These are phyloP conservation scores for Erodium moschatum DNA, from an alignment of 441 rosid species.

Conservation along the genomic window DNA sequence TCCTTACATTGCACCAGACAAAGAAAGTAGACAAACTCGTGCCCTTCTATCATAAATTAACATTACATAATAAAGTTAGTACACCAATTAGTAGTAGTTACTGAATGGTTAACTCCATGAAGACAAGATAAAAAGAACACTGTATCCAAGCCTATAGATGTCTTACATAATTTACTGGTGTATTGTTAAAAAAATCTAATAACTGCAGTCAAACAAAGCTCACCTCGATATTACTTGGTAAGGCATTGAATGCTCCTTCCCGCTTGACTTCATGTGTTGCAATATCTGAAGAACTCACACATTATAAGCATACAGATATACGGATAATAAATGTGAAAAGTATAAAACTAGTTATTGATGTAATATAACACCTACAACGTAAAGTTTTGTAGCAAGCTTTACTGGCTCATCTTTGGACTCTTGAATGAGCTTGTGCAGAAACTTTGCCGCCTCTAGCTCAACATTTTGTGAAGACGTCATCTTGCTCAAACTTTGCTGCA, in stretches of 20 bases:
- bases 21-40: neutral
- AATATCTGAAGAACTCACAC: conserved; percentile 51
- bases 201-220: conserved; percentile 8
- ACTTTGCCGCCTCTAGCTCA: conserved; percentile 99
- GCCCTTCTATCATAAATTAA: conserved; percentile 6
- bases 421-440: conserved; percentile 92
- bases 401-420: conserved; percentile 96
- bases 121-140: neutral
- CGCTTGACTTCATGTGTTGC: conserved; percentile 95
- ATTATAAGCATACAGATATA: conserved; percentile 11
- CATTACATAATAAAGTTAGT: conserved; percentile 9
- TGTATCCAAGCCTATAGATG: neutral
- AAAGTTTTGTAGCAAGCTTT: conserved; percentile 90
- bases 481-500: conserved; percentile 28
- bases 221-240: conserved; percentile 99
- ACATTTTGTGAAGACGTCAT: conserved; percentile 79
- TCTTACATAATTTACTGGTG: neutral
- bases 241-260: conserved; percentile 98
- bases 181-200: neutral
- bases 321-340: neutral
- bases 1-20: neutral
- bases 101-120: neutral
- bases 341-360: conserved; percentile 10
- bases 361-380: conserved; percentile 50
- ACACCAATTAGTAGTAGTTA: neutral